Conservation (phyloP, 2,329 filamentous ascomycete species). For the Blumeria hordei region DNA sequence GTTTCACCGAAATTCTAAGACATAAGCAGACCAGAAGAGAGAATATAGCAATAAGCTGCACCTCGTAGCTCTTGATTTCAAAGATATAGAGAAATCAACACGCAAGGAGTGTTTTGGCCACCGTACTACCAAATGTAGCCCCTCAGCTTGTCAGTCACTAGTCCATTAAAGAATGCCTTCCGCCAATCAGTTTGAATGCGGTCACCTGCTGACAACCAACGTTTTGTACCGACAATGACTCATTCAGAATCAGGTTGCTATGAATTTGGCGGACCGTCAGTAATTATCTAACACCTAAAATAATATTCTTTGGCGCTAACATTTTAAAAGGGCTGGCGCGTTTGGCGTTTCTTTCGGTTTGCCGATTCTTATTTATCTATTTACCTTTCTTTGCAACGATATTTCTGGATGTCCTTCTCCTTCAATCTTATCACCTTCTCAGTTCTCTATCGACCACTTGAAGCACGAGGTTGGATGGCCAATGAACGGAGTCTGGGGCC, state of each 20-base stretch:
- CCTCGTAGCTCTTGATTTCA: too few species aligned
- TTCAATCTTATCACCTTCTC: conserved; percentile 48
- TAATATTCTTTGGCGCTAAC: not conserved
- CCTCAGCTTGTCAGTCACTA: too few species aligned
- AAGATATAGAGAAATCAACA: too few species aligned
- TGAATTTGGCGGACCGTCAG: conserved; percentile 16
- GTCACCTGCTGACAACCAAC: too few species aligned
- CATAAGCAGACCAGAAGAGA: too few species aligned
- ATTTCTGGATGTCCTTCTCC: conserved; percentile 75
- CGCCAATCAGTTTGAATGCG: too few species aligned
- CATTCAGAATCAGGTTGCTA: conserved; percentile 4
- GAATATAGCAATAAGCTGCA: too few species aligned
- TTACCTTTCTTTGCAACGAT: conserved; percentile 79
- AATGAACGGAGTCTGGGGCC: conserved; percentile 38
- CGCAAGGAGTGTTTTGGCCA: too few species aligned
- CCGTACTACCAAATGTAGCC: too few species aligned
- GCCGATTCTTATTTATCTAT: conserved; percentile 53
- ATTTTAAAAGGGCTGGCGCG: conserved; percentile 39
- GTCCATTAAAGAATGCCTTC: too few species aligned
- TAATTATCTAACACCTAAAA: conserved; percentile 1
- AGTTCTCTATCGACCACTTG: conserved; percentile 44
- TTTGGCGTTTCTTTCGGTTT: conserved; percentile 57
- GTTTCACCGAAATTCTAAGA: too few species aligned
- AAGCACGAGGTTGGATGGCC: conserved; percentile 71
- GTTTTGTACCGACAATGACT: too few species aligned